These are phyloP conservation scores for Avena sativa DNA, from an alignment of 176 grass and related monocot genomes.

Conservation along the genomic window DNA sequence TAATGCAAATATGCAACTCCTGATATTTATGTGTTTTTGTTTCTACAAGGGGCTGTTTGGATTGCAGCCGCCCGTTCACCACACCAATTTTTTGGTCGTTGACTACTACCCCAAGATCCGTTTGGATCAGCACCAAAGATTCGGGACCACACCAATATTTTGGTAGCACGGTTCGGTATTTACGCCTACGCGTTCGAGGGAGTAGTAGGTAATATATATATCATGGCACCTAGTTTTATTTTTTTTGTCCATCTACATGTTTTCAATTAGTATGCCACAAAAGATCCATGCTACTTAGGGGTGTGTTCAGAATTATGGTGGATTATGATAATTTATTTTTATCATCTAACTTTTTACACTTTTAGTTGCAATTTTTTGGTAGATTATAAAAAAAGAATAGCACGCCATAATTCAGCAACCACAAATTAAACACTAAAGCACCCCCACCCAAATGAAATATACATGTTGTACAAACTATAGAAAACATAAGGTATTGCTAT, in stretches of 20 bases:
- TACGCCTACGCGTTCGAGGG: too few species aligned
- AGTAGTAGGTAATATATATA: background rate
- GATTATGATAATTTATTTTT: background rate
- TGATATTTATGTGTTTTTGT: background rate
- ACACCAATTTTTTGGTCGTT: too few species aligned
- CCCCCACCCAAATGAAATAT: too few species aligned
- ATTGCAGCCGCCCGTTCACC: too few species aligned
- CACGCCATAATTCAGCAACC: background rate
- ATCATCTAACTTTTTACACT: too few species aligned
- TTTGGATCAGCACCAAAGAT: too few species aligned
- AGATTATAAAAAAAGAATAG: background rate
- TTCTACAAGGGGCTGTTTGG: background rate
- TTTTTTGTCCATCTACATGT: background rate
- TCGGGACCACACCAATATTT: too few species aligned
- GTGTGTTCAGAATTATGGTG: background rate
- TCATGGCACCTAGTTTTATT: background rate
- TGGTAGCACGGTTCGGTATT: too few species aligned
- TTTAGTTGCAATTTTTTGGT: background rate
- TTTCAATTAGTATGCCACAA: background rate
- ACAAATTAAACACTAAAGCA: background rate
- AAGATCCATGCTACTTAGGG: background rate
- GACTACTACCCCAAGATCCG: too few species aligned
- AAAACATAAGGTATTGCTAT: too few species aligned
- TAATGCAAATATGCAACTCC: background rate
- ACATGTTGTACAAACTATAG: too few species aligned